Conservation (phyloP, 306 rosid genomes). For the Lathyrus oleraceus region DNA sequence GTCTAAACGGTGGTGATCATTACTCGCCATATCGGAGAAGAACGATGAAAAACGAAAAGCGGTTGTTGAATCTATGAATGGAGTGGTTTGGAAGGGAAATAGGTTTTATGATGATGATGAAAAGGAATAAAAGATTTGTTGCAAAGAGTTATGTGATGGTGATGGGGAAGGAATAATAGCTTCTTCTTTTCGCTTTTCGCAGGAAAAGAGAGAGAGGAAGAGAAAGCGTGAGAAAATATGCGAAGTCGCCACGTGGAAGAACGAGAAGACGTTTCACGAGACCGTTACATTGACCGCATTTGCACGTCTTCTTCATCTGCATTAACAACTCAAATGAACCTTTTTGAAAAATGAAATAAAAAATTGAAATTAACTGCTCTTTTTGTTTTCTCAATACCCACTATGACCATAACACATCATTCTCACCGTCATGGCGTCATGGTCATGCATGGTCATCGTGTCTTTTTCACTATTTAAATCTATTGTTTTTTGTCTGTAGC, state of each 20-base stretch:
- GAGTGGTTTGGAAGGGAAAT: neutral
- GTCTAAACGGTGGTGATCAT: neutral
- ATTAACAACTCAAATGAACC: neutral
- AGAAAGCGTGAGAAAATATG: constrained; percentile 19
- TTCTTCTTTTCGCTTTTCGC: neutral
- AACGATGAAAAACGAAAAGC: constrained; percentile 1
- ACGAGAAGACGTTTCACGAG: neutral
- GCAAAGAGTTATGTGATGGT: constrained; percentile 6
- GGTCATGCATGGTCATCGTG: neutral
- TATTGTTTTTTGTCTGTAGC: no score
- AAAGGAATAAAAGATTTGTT: neutral
- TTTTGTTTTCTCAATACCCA: neutral
- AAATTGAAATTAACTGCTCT: no score
- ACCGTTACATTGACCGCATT: constrained; percentile 2
- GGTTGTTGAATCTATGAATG: neutral
- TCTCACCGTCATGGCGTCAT: neutral
- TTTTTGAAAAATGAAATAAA: no score
- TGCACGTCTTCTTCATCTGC: constrained; percentile 24
- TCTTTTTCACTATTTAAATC: neutral
- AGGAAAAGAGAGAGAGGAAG: neutral
- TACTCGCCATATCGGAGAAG: constrained; percentile 38
- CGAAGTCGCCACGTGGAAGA: constrained; percentile 36
- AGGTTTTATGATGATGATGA: neutral
- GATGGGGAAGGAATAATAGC: constrained; percentile 33
- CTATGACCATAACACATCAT: neutral